phyloP scores from a whole-genome alignment of 441 rosid genomes.

The Gossypium lobatum region DNA sequence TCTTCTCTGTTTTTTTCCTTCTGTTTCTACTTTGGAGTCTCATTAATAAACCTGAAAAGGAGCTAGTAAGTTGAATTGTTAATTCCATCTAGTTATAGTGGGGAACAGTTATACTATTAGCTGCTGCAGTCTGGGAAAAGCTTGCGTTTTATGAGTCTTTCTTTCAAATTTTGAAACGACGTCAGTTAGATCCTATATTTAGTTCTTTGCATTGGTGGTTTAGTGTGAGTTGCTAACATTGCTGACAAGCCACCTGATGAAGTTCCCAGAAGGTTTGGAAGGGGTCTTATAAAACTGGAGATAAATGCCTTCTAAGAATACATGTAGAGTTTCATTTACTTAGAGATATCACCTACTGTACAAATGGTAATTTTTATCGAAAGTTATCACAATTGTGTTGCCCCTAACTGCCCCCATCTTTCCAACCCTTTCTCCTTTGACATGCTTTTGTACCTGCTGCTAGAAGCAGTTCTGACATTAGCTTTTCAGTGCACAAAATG shows the following conservation, averaged over 20 bases:
- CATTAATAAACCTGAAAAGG: background rate
- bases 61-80: background rate
- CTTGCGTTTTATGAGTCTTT: background rate
- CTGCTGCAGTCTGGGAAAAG: background rate
- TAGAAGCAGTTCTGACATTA: background rate
- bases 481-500: background rate
- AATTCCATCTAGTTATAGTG: background rate
- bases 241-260: background rate
- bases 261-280: background rate
- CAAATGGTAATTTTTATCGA: background rate
- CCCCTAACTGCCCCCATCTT: background rate
- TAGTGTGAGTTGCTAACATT: background rate
- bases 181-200: constrained; percentile 1
- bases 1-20: background rate
- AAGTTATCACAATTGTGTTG: background rate
- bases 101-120: background rate
- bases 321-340: background rate
- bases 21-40: background rate
- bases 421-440: background rate
- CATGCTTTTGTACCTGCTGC: background rate
- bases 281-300: background rate
- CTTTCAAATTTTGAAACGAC: background rate
- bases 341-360: background rate
- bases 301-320: background rate
- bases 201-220: background rate